Evolutionary conservation across 768 basidiomycete species (phyloP), one percentile per base, ranked within the genome.

Genomic region (Lyophyllum shimeji): DNA sequence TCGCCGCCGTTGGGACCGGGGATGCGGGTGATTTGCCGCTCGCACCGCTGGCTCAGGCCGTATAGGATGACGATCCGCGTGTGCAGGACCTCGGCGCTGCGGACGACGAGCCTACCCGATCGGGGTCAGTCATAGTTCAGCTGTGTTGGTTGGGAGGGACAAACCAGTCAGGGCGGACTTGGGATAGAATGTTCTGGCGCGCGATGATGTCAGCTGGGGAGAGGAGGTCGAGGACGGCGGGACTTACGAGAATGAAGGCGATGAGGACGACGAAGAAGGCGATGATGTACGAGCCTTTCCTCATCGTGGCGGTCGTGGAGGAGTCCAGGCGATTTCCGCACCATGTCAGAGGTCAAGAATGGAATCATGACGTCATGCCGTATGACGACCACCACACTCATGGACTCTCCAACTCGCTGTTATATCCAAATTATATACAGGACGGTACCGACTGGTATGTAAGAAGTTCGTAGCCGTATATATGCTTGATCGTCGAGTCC

Each of bases 271-370:
- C 80, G 55, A 83, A 60, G 60, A 89, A 86, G 0, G 87, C 81
- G 50, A 87, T 59, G 24, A 79, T 81, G 59, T 90, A 90, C 0
- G 86, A 89, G 0, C 78, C 82, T 63, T 87, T 89, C 59, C 87
- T 77, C 87, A 89, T 87, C 25, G 51, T 65, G 7, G 48, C 46
- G 18, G 40, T 21, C 20, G 13, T 13, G 29, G 29, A 4, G 9
- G 23, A 50, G n/a, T n/a, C n/a, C n/a, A n/a, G n/a, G n/a, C n/a
- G n/a, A n/a, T n/a, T 29, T 29, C 9, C 29, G 9, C 29, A 9
- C 9, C 9, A 29, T 29, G 29, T 9, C 29, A 29, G 29, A 29
- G 9, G 9, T 29, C 9, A 9, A 29, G 29, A 29, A 29, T 9
- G 9, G 29, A 9, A 29, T 29, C n/a, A n/a, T n/a, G n/a, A n/a